Evolutionary conservation across 768 basidiomycete genomes (phyloP).

Genomic region (Kwoniella newhampshirensis): DNA sequence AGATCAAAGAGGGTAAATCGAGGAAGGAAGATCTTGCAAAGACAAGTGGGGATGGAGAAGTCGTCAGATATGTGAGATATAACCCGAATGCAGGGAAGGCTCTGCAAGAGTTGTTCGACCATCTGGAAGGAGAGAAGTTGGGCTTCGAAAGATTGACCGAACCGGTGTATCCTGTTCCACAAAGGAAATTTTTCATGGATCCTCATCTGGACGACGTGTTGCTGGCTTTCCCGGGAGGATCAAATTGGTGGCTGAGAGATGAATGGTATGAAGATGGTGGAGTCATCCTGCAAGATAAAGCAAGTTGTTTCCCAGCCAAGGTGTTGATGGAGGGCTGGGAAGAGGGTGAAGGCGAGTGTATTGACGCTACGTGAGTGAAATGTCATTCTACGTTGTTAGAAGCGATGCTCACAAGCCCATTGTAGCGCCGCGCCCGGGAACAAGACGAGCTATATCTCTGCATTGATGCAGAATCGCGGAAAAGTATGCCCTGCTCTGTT

Average conservation of each 20-base stretch:
- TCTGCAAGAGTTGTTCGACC: conserved; percentile 18
- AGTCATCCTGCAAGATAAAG: conserved; percentile 94
- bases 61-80: conserved; percentile 49
- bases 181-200: conserved; percentile 65
- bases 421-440: conserved; percentile 83
- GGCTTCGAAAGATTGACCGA: conserved; percentile 22
- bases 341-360: conserved; percentile 58
- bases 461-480: conserved; percentile 78
- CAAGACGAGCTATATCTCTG: conserved; percentile 91
- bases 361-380: conserved; percentile 72
- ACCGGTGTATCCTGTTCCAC: conserved; percentile 32
- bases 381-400: background rate
- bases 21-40: conserved; percentile 48
- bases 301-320: conserved; percentile 91
- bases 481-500: conserved; percentile 58
- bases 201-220: conserved; percentile 79
- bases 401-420: too few relatives aligned
- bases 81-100: conserved; percentile 48
- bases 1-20: conserved; percentile 49
- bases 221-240: conserved; percentile 71
- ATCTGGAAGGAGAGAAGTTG: conserved; percentile 18
- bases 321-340: conserved; percentile 63
- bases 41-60: conserved; percentile 54
- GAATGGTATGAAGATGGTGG: conserved; percentile 68
- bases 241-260: conserved; percentile 57